These are phyloP conservation scores for Hemileccinum impolitum DNA, from an alignment of 768 basidiomycete genomes.

Conservation along the genomic window DNA sequence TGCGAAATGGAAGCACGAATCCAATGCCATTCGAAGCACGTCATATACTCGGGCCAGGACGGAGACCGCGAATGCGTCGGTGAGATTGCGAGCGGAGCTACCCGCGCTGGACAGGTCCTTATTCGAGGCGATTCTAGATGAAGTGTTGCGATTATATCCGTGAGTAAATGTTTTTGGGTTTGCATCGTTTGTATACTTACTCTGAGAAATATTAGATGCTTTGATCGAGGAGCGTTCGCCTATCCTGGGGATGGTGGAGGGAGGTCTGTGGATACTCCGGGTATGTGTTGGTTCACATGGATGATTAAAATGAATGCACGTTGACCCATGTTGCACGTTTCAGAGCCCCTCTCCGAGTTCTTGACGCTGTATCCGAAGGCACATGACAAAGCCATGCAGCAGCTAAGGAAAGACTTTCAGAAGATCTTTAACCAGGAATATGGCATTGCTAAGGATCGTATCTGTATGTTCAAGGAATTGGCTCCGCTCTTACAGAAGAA, in stretches of 20 bases:
- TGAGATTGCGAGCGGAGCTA: constrained; percentile 4
- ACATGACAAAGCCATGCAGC: neutral
- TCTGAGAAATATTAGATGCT: constrained; percentile 1
- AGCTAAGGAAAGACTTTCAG: neutral
- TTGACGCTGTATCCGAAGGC: constrained; percentile 15
- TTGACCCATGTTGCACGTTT: neutral
- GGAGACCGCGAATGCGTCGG: neutral
- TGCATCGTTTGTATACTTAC: neutral
- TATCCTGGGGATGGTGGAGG: neutral
- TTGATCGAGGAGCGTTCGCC: constrained; percentile 15
- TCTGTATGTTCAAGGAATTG: constrained; percentile 12
- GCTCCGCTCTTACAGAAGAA: neutral
- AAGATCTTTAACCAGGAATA: constrained; percentile 12
- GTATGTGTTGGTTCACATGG: neutral
- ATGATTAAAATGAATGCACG: neutral
- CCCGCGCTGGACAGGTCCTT: constrained; percentile 14
- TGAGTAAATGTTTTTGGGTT: constrained; percentile 2
- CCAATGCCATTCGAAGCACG: neutral
- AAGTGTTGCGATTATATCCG: constrained; percentile 23
- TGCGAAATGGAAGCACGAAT: constrained; percentile 20
- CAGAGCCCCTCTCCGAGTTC: constrained; percentile 11
- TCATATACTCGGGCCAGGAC: rapidly evolving
- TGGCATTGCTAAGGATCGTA: constrained; percentile 11
- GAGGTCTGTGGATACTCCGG: neutral
- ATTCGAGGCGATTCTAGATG: constrained; percentile 25